A percentile compares a stretch with the other conserved stretches of the same genome.
These are phyloP conservation scores for Aspergillus texensis DNA, from an alignment of 2,329 filamentous ascomycete species.

Conservation along the genomic window DNA sequence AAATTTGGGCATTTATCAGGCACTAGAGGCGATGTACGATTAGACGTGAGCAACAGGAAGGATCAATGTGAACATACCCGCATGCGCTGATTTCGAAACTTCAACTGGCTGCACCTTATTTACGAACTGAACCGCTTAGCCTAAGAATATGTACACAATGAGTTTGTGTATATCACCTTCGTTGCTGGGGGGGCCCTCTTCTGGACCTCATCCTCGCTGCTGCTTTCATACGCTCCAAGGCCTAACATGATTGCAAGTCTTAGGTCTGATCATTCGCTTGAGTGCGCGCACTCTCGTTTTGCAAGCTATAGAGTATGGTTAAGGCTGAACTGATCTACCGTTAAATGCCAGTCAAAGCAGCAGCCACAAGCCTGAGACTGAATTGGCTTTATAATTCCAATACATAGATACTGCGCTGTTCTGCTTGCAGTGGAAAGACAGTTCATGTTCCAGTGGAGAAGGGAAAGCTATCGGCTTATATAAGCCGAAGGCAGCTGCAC, in stretches of 20 bases:
- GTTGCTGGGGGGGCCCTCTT: slow-evolving; percentile 14
- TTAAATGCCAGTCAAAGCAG: background rate
- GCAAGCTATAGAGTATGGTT: slow-evolving; percentile 7
- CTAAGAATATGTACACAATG: background rate
- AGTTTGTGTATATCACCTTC: slow-evolving; percentile 25
- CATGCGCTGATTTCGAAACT: slow-evolving; percentile 4
- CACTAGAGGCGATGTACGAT: slow-evolving; percentile 6
- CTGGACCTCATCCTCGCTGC: slow-evolving; percentile 47
- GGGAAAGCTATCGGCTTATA: slow-evolving; percentile 27
- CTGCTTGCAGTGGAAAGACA: background rate
- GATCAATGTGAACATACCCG: slow-evolving; percentile 9
- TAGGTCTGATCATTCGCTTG: background rate
- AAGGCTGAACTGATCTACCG: background rate
- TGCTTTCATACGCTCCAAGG: slow-evolving; percentile 48
- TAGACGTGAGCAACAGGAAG: background rate
- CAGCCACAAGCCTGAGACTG: background rate
- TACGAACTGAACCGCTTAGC: slow-evolving; percentile 19
- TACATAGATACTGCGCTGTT: background rate
- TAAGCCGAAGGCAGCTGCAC: slow-evolving; percentile 43
- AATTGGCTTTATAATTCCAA: background rate
- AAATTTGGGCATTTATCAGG: background rate
- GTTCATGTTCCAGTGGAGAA: no score
- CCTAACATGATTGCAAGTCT: slow-evolving; percentile 38
- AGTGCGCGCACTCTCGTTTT: background rate
- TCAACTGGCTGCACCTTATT: slow-evolving; percentile 8